These are phyloP conservation scores for Candida tammaniensis DNA, from an alignment of 805 yeast species.

Conservation along the genomic window DNA sequence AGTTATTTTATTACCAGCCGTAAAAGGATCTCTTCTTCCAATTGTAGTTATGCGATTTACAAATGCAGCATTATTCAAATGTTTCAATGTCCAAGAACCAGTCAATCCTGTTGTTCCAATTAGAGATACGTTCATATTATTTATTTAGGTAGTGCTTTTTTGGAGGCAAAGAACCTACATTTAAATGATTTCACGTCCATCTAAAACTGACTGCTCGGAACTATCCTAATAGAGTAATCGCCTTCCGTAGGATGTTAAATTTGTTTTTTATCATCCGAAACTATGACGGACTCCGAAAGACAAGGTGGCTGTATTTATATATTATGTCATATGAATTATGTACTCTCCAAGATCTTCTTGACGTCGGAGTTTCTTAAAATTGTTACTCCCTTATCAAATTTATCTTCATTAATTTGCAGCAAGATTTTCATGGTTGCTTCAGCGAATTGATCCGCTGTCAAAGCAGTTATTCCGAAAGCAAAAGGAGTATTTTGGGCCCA, in stretches of 20 bases:
- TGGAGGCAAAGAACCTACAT: too few relatives aligned
- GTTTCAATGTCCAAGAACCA: conserved; percentile 55
- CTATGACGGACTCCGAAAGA: too few relatives aligned
- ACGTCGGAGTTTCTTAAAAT: conserved; percentile 1
- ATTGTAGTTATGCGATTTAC: conserved; percentile 46
- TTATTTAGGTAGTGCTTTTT: too few relatives aligned
- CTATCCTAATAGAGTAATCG: too few relatives aligned
- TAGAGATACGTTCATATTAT: conserved; percentile 15
- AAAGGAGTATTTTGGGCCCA: conserved; percentile 1
- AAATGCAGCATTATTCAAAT: conserved; percentile 32
- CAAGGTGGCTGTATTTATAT: too few relatives aligned
- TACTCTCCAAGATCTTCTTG: conserved; percentile 1
- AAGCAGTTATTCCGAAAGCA: not conserved
- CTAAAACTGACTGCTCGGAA: too few relatives aligned
- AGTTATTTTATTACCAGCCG: conserved; percentile 28
- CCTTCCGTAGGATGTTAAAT: too few relatives aligned
- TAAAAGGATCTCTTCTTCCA: conserved; percentile 45
- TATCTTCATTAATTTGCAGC: not conserved
- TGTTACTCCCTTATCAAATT: not conserved
- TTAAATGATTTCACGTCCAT: too few relatives aligned
- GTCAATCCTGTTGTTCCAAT: conserved; percentile 80
- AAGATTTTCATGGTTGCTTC: conserved; percentile 3
- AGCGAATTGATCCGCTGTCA: conserved; percentile 3
- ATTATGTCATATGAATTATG: too few relatives aligned
- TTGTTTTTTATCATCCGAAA: too few relatives aligned